Evolutionary conservation across 1,284 basidiomycete species (phyloP).

Genomic region (Cystobasidium slooffiae): DNA sequence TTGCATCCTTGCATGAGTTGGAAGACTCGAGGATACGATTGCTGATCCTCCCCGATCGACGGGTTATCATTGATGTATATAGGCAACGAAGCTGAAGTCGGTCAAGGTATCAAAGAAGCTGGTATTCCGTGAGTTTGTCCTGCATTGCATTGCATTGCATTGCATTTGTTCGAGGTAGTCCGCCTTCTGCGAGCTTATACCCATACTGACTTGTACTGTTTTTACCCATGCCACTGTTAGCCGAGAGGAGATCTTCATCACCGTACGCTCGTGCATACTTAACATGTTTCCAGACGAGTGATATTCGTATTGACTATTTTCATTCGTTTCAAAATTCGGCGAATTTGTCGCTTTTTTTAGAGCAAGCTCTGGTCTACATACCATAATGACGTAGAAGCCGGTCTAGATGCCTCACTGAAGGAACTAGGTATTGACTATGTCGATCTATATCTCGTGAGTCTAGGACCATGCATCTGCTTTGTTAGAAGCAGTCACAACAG

Average conservation of each 20-base stretch:
- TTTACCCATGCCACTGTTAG: constrained; percentile 61
- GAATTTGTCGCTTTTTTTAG: background rate
- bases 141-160: constrained; percentile 66
- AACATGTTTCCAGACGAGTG: too few species aligned
- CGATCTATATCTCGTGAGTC: constrained; percentile 68
- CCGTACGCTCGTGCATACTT: constrained; percentile 53
- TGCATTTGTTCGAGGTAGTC: constrained; percentile 66
- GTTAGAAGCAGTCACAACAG: background rate
- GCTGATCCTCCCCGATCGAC: background rate
- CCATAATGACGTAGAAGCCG: constrained; percentile 65
- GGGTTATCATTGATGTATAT: background rate
- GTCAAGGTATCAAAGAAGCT: constrained; percentile 71
- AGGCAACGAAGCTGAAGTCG: constrained; percentile 82
- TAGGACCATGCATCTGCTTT: background rate
- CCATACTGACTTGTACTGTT: constrained; percentile 56
- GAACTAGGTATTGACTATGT: constrained; percentile 74
- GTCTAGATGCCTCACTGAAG: constrained; percentile 71
- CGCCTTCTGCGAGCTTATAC: constrained; percentile 64
- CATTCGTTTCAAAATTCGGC: too few species aligned
- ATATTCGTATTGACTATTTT: background rate
- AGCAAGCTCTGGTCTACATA: constrained; percentile 72
- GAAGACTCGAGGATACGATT: too few species aligned
- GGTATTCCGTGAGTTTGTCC: constrained; percentile 66
- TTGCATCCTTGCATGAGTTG: background rate
- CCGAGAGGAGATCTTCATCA: constrained; percentile 73